A percentile compares a stretch with the other conserved stretches of the same genome.
These are phyloP conservation scores for Schizopora paradoxa DNA, from an alignment of 1,284 basidiomycete species.

Conservation along the genomic window DNA sequence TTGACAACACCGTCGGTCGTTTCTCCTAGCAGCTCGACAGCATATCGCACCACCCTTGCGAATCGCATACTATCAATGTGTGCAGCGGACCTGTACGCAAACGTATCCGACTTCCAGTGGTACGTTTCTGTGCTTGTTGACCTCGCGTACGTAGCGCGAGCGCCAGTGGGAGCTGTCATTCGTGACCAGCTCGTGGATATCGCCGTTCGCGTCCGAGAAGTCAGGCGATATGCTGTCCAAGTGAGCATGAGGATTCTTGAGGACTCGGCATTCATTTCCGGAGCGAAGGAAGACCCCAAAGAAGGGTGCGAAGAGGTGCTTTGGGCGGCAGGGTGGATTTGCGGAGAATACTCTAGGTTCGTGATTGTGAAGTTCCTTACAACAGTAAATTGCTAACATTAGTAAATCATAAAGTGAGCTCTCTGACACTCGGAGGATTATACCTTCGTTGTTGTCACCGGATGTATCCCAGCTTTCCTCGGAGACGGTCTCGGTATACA, in stretches of 20 bases:
- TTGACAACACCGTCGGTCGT: conserved; percentile 25
- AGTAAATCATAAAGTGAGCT: conserved; percentile 47
- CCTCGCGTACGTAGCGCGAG: conserved; percentile 79
- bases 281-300: conserved; percentile 45
- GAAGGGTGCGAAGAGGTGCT: conserved; percentile 76
- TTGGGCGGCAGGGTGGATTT: conserved; percentile 92
- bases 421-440: conserved; percentile 61
- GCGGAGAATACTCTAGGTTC: conserved; percentile 86
- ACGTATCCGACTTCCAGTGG: conserved; percentile 94
- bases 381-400: not conserved
- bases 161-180: conserved; percentile 70
- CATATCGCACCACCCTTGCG: conserved; percentile 80
- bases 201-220: conserved; percentile 73
- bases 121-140: conserved; percentile 91
- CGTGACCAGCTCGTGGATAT: conserved; percentile 85
- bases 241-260: conserved; percentile 75
- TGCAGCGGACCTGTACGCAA: conserved; percentile 77
- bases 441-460: conserved; percentile 63
- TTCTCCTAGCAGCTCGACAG: conserved; percentile 56
- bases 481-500: conserved; percentile 66
- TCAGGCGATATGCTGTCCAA: conserved; percentile 74
- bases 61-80: conserved; percentile 82
- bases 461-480: conserved; percentile 49
- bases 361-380: conserved; percentile 27
- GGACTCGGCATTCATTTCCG: conserved; percentile 64